Evolutionary conservation across 768 basidiomycete species (phyloP), one percentile per base, ranked within the genome.

Genomic region (Panaeolus papilionaceus): DNA sequence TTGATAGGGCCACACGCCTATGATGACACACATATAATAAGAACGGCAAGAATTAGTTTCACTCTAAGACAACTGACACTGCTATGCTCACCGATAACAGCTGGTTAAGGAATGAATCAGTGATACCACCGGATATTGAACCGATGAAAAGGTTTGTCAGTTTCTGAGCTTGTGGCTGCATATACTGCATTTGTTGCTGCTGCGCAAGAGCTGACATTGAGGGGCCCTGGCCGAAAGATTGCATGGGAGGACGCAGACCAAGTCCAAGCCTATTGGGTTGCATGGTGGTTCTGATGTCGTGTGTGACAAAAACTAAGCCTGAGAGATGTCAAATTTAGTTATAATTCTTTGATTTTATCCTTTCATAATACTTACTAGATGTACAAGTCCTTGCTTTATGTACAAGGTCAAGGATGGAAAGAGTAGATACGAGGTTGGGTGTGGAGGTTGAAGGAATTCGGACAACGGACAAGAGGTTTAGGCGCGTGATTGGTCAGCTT

Each of bases 41-140:
- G 58, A 33, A 39, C 23, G 16, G 38, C 66, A 12, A 66, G 33
- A 66, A 42, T 37, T 26, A 16, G 38, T n/a, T 33, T 45, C 20
- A 5, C 38, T 18, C 37, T 12, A 26, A 38, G 49, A 51, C 16
- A 42, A n/a, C 20, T 8, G 2, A 51, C 20, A 37, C 1, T 9
- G 26, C 61, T 47, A 62, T 33, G 84, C 91, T 72, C 74, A 95
- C 95, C 68, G 84, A 79, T 20, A 98, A 84, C 61, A 98, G 84
- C 69, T 86, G 85, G 74, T 93, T 94, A 49, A 98, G 79, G 69
- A 93, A 95, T 0, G 79, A 71, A 76, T 98, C 95, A 0, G 90
- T 91, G 73, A 98, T 94, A 4, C 96, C 96, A 38, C 94, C 93
- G 5, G 96, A 94, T 78, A 98, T 98, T 68, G 94, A 93, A 10